phyloP scores from a whole-genome alignment of 305 asterid genomes.

The Solanum hybrid region DNA sequence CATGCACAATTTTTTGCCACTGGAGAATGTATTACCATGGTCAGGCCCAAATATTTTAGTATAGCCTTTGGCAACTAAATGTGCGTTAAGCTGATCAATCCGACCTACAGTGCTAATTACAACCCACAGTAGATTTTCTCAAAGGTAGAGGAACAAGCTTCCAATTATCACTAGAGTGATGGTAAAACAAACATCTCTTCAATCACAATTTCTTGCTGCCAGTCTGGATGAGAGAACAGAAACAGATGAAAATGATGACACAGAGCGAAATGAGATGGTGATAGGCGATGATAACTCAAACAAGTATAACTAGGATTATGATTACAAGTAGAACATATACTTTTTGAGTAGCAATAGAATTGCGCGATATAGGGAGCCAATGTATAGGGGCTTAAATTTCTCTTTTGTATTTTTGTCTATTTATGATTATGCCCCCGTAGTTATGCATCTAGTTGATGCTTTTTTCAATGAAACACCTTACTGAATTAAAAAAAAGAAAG shows the following conservation, averaged over 20 bases:
- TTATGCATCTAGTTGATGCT: background rate
- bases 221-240: background rate
- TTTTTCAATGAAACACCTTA: background rate
- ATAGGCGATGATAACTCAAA: background rate
- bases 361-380: background rate
- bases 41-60: background rate
- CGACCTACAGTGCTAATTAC: background rate
- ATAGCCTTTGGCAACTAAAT: background rate
- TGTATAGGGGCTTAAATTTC: background rate
- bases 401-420: background rate
- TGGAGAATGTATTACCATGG: background rate
- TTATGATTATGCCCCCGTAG: background rate
- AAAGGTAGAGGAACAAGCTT: background rate
- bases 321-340: background rate
- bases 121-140: background rate
- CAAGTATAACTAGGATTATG: background rate
- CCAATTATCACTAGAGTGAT: background rate
- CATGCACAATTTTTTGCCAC: background rate
- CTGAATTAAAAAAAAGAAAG: background rate
- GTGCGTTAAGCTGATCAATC: background rate
- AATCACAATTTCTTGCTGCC: background rate
- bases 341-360: background rate
- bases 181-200: background rate
- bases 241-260: background rate
- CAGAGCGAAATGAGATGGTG: background rate